These are phyloP conservation scores for Blumeria graminis DNA, from an alignment of 2,329 filamentous ascomycete genomes.

Conservation along the genomic window DNA sequence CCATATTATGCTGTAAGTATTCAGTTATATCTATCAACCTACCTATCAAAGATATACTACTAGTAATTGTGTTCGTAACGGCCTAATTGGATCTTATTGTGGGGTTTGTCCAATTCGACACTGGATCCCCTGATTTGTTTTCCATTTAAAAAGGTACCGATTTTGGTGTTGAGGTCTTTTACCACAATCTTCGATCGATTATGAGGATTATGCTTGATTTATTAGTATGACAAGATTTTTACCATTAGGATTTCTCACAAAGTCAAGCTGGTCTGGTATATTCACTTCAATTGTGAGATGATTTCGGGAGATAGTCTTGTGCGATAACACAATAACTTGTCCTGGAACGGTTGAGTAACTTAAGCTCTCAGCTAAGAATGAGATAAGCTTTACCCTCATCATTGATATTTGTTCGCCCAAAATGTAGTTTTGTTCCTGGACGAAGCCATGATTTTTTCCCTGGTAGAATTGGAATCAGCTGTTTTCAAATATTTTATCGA, in stretches of 20 bases:
- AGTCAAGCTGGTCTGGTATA: slow-evolving; percentile 38
- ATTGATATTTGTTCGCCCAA: slow-evolving; percentile 51
- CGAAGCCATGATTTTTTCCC: slow-evolving; percentile 60
- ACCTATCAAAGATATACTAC: slow-evolving; percentile 16
- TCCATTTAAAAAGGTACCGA: slow-evolving; percentile 58
- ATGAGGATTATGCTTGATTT: slow-evolving; percentile 6
- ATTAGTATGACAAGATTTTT: not conserved
- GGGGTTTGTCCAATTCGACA: slow-evolving; percentile 27
- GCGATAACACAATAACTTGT: slow-evolving; percentile 47
- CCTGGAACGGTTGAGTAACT: not conserved
- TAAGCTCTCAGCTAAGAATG: too few species aligned
- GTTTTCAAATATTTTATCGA: not conserved
- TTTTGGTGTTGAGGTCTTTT: slow-evolving; percentile 61
- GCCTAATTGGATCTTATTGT: slow-evolving; percentile 48
- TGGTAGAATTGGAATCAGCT: slow-evolving; percentile 14
- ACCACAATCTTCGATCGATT: slow-evolving; percentile 44
- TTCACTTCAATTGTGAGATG: slow-evolving; percentile 61
- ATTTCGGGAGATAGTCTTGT: slow-evolving; percentile 70
- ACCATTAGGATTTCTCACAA: slow-evolving; percentile 23
- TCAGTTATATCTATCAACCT: not conserved
- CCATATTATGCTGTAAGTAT: slow-evolving; percentile 42
- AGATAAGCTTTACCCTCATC: slow-evolving; percentile 1
- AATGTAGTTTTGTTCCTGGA: slow-evolving; percentile 64
- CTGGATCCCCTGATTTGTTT: slow-evolving; percentile 39
- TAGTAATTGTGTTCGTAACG: slow-evolving; percentile 38